Percentiles rank a stretch among this genome's conserved stretches.
Evolutionary conservation across 768 basidiomycete genomes (phyloP).

Genomic region (Leucocoprinus birnbaumii): DNA sequence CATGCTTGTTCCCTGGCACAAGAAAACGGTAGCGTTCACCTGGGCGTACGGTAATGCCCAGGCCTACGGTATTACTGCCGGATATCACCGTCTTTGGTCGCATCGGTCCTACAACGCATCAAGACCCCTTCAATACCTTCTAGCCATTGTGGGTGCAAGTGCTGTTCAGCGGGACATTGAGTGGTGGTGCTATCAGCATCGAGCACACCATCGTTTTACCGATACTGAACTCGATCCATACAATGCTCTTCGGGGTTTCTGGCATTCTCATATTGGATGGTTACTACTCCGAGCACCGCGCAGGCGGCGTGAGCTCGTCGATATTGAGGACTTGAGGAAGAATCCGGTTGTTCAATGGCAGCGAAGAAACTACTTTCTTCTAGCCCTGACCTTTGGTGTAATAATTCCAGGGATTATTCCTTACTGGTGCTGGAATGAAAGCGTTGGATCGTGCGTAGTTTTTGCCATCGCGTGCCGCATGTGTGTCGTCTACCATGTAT

Average conservation of each 20-base stretch:
- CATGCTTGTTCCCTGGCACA: conserved; percentile 57
- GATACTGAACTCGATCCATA: conserved; percentile 97
- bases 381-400: conserved; percentile 72
- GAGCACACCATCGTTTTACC: conserved; percentile 96
- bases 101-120: conserved; percentile 95
- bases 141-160: conserved; percentile 85
- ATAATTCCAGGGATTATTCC: conserved; percentile 74
- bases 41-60: conserved; percentile 37
- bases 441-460: conserved; percentile 71
- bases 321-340: conserved; percentile 82
- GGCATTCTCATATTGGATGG: conserved; percentile 89
- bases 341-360: conserved; percentile 85
- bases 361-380: conserved; percentile 70
- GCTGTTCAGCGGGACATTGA: conserved; percentile 96
- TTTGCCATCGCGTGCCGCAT: conserved; percentile 81
- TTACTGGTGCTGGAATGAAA: conserved; percentile 82
- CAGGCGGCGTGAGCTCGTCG: conserved; percentile 85
- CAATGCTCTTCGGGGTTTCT: conserved; percentile 86
- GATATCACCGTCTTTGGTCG: conserved; percentile 97
- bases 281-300: conserved; percentile 93
- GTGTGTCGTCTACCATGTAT: conserved; percentile 84
- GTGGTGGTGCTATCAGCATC: conserved; percentile 99
- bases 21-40: conserved; percentile 66
- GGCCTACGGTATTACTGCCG: conserved; percentile 88
- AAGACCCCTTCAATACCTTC: conserved; percentile 76